Percentiles rank a stretch among this genome's conserved stretches.
phyloP scores from a whole-genome alignment of 192 early-diverging fungal genomes.

The Backusella macrospora region DNA sequence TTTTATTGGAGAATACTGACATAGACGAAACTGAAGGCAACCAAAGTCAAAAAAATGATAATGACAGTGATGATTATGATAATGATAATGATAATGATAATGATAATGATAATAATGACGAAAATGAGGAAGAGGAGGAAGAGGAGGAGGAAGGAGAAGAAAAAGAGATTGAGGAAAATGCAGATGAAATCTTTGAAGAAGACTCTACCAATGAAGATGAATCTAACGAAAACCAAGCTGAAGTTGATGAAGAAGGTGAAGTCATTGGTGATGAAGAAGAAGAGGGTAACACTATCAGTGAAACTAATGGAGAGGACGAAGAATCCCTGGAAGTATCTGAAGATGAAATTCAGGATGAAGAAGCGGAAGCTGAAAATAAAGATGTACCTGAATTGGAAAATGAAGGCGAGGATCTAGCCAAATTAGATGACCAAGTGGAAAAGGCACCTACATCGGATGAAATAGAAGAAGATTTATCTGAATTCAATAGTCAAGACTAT shows the following conservation, averaged over 20 bases:
- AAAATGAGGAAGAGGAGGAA: neutral
- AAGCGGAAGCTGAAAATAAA: neutral
- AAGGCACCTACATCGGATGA: neutral
- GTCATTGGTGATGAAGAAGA: neutral
- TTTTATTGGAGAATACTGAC: neutral
- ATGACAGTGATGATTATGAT: neutral
- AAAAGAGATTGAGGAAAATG: conserved; percentile 3
- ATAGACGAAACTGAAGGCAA: neutral
- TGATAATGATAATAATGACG: neutral
- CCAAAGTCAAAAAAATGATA: neutral
- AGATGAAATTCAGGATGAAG: neutral
- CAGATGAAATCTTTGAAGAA: conserved; percentile 1
- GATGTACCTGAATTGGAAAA: conserved; percentile 6
- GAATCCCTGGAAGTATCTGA: neutral
- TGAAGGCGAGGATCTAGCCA: conserved; percentile 5
- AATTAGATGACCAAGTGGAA: neutral
- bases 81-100: neutral
- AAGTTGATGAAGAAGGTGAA: conserved; percentile 1
- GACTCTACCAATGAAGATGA: neutral
- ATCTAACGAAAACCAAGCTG: neutral
- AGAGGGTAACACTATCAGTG: neutral
- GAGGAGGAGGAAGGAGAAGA: neutral
- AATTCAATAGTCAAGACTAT: neutral
- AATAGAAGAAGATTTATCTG: neutral
- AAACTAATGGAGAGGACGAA: neutral